Percentiles rank a stretch among this genome's conserved stretches.
phyloP scores from a whole-genome alignment of 2,329 filamentous ascomycete genomes.

The Berkeleyomyces rouxiae region DNA sequence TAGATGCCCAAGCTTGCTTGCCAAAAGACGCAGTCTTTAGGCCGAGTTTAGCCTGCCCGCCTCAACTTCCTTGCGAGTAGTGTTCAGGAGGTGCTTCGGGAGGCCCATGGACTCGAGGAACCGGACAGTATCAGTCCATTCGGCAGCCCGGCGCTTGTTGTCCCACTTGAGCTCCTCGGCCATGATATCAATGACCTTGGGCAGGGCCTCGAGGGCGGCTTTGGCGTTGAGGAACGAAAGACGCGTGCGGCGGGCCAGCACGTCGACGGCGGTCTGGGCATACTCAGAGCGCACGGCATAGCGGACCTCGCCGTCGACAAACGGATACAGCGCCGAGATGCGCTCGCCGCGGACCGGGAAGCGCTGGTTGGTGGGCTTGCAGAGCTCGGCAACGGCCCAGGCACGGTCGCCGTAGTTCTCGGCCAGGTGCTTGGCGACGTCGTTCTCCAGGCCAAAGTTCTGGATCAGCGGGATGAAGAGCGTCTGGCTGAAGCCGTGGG shows the following conservation, averaged over 20 bases:
- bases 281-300: constrained; percentile 83
- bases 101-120: constrained; percentile 51
- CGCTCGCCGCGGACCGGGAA: constrained; percentile 73
- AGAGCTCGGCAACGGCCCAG: constrained; percentile 76
- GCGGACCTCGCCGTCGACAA: constrained; percentile 78
- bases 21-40: neutral
- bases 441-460: constrained; percentile 80
- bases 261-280: constrained; percentile 77
- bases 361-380: constrained; percentile 55
- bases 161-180: constrained; percentile 68
- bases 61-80: constrained; percentile 44
- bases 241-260: constrained; percentile 68
- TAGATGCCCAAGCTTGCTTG: too few relatives aligned
- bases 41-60: constrained; percentile 41
- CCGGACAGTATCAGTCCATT: constrained; percentile 58
- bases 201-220: constrained; percentile 72
- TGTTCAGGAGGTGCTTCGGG: constrained; percentile 40
- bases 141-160: constrained; percentile 49
- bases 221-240: constrained; percentile 85
- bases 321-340: constrained; percentile 68
- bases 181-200: constrained; percentile 80
- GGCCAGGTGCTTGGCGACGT: constrained; percentile 77
- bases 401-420: constrained; percentile 82
- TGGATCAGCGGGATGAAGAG: constrained; percentile 93
- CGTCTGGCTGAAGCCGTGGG: constrained; percentile 73